Conservation (phyloP, 441 rosid species). For the Erysimum pusillum region DNA sequence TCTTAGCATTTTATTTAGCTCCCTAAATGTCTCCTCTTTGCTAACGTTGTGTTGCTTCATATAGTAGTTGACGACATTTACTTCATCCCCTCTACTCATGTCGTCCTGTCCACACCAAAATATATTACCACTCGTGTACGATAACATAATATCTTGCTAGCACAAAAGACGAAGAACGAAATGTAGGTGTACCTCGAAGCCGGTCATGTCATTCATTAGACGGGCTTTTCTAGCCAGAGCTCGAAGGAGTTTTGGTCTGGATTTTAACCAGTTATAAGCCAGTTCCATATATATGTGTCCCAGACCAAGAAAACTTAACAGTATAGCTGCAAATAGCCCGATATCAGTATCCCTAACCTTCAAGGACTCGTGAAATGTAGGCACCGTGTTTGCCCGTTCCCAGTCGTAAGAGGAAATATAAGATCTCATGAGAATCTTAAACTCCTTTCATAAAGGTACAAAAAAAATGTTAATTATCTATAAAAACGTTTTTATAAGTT, state of each 20-base stretch:
- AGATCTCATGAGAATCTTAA: no score
- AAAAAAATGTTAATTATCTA: no score
- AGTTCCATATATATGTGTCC: background rate
- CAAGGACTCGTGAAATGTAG: slow-evolving; percentile 12
- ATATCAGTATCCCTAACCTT: background rate
- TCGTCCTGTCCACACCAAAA: background rate
- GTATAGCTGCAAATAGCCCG: no score
- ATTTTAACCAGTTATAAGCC: slow-evolving; percentile 6
- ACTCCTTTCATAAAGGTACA: no score
- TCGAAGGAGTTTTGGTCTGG: slow-evolving; percentile 8
- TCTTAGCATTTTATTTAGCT: no score
- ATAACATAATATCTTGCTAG: no score
- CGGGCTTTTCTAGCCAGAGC: background rate
- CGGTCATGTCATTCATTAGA: slow-evolving; percentile 20
- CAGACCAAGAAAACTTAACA: background rate
- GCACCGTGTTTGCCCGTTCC: no score
- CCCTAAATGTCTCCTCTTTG: no score
- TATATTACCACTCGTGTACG: no score
- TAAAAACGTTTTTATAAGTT: no score
- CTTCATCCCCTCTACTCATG: background rate
- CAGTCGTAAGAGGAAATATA: no score
- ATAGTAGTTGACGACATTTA: background rate
- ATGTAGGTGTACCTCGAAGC: slow-evolving; percentile 1
- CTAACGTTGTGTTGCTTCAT: slow-evolving; percentile 1
- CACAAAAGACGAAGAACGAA: no score